Conservation (phyloP, 441 rosid genomes). For the Oxalis stricta region DNA sequence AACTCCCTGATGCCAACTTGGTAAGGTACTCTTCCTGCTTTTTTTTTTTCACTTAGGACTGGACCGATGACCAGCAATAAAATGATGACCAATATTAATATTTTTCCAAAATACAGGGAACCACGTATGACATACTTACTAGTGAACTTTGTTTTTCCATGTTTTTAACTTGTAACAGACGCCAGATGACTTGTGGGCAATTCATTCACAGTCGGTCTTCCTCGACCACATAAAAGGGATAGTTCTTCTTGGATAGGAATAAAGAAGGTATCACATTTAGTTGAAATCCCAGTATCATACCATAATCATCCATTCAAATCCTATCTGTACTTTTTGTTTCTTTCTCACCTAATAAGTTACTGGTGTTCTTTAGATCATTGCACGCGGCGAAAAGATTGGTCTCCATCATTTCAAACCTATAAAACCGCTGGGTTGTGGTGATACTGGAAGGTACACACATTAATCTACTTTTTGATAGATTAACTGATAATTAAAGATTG, state of each 20-base stretch:
- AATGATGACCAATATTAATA: too few species aligned
- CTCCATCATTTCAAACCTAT: conserved; percentile 86
- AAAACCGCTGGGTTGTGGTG: conserved; percentile 93
- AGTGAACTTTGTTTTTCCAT: conserved; percentile 7
- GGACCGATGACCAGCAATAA: background rate
- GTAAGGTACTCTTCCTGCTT: conserved; percentile 78
- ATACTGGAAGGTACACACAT: conserved; percentile 75
- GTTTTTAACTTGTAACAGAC: conserved; percentile 27
- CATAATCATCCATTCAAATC: too few species aligned
- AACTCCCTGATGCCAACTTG: conserved; percentile 94
- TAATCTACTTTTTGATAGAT: background rate
- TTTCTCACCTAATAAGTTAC: conserved; percentile 4
- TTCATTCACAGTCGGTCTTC: conserved; percentile 63
- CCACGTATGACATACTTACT: too few species aligned
- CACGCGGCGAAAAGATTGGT: conserved; percentile 60
- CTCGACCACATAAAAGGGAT: conserved; percentile 68
- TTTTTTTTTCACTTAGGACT: conserved; percentile 16
- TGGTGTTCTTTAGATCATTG: conserved; percentile 45
- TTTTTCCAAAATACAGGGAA: too few species aligned
- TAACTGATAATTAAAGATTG: background rate
- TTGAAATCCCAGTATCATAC: background rate
- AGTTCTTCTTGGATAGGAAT: conserved; percentile 75
- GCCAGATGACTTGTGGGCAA: conserved; percentile 93
- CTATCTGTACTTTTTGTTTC: background rate
- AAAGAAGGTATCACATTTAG: conserved; percentile 37